phyloP scores from a whole-genome alignment of 208 protist species.

The Acanthamoeba lenticulata region DNA sequence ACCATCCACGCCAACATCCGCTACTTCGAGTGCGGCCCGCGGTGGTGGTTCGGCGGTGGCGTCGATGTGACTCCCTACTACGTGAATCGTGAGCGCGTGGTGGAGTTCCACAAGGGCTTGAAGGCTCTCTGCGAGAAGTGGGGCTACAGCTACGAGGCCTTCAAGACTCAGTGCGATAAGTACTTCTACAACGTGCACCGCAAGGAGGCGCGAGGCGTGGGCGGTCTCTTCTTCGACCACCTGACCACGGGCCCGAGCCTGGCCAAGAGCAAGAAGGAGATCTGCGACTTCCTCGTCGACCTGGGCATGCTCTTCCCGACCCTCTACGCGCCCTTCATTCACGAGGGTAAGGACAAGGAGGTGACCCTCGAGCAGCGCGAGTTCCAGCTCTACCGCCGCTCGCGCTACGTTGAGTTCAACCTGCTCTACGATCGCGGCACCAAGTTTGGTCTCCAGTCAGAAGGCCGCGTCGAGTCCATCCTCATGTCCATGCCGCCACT shows the following conservation, averaged over 20 bases:
- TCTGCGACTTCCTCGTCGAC: conserved; percentile 85
- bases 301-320: conserved; percentile 83
- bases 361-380: conserved; percentile 77
- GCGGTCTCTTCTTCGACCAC: conserved; percentile 92
- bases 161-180: conserved; percentile 89
- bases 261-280: conserved; percentile 66
- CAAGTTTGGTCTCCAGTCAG: conserved; percentile 91
- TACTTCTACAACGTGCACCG: conserved; percentile 90
- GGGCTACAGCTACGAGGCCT: conserved; percentile 84
- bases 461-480: conserved; percentile 90
- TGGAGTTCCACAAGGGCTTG: conserved; percentile 85
- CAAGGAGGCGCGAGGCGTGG: conserved; percentile 88
- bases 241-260: conserved; percentile 62
- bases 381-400: conserved; percentile 90
- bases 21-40: conserved; percentile 87
- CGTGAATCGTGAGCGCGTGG: conserved; percentile 82
- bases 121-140: conserved; percentile 83
- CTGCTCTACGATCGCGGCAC: conserved; percentile 86
- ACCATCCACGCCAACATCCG: conserved; percentile 92
- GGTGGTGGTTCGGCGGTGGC: conserved; percentile 93
- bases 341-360: conserved; percentile 51
- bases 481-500: conserved; percentile 90
- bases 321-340: conserved; percentile 88
- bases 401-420: conserved; percentile 91
- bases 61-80: conserved; percentile 91